Percentiles rank a stretch among this genome's conserved stretches.
phyloP scores from a whole-genome alignment of 2,329 filamentous ascomycete species.

The Colletotrichum lini region DNA sequence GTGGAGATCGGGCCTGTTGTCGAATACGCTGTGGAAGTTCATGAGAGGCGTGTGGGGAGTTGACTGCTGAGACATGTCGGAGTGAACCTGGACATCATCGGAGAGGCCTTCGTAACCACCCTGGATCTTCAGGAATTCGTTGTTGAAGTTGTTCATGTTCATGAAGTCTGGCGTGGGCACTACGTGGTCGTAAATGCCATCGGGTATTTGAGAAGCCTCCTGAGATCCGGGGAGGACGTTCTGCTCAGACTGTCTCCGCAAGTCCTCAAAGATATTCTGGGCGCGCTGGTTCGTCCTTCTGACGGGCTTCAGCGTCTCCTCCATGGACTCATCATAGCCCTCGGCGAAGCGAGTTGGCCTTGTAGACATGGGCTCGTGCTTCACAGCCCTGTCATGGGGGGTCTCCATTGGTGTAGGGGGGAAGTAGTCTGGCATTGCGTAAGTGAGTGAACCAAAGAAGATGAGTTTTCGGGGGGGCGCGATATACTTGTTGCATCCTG shows the following conservation, averaged over 20 bases:
- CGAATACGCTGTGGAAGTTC: slow-evolving; percentile 60
- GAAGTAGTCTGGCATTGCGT: slow-evolving; percentile 66
- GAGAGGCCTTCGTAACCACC: slow-evolving; percentile 51
- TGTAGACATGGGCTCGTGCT: slow-evolving; percentile 53
- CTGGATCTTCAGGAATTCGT: slow-evolving; percentile 60
- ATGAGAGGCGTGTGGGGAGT: slow-evolving; percentile 67
- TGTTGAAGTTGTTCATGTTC: slow-evolving; percentile 64
- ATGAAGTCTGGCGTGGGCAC: slow-evolving; percentile 72
- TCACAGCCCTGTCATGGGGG: slow-evolving; percentile 64
- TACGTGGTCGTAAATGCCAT: slow-evolving; percentile 63
- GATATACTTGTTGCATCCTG: slow-evolving; percentile 73
- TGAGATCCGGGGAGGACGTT: slow-evolving; percentile 52
- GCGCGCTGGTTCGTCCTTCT: slow-evolving; percentile 60
- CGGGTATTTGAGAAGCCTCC: slow-evolving; percentile 38
- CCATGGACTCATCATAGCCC: slow-evolving; percentile 76
- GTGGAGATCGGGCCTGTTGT: slow-evolving; percentile 59
- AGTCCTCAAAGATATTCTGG: slow-evolving; percentile 70
- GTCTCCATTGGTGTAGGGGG: slow-evolving; percentile 79
- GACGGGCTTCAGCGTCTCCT: slow-evolving; percentile 74
- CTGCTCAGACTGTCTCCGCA: slow-evolving; percentile 70
- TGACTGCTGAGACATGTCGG: slow-evolving; percentile 65
- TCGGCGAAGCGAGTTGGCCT: slow-evolving; percentile 69
- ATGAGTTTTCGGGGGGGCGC: not conserved
- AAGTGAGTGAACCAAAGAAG: slow-evolving; percentile 20
- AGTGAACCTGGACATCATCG: slow-evolving; percentile 58